phyloP scores from a whole-genome alignment of 2,329 filamentous ascomycete species.

The Fusarium guadeloupense region DNA sequence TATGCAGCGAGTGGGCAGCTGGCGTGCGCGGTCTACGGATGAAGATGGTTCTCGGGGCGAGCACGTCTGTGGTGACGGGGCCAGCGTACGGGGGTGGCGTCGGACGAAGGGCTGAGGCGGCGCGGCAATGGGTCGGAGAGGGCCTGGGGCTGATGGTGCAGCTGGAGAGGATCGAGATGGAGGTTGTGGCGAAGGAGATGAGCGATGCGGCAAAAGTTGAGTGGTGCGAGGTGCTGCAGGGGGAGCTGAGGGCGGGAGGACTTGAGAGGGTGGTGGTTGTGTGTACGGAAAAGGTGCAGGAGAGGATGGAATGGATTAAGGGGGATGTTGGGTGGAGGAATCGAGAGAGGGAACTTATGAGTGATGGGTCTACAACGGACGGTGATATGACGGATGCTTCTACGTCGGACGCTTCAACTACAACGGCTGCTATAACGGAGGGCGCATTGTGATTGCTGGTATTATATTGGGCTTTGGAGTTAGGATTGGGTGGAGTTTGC shows the following conservation, averaged over 20 bases:
- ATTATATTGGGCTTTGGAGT: not conserved
- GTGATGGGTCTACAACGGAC: not conserved
- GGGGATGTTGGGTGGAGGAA: conserved; percentile 31
- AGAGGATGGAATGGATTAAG: conserved; percentile 42
- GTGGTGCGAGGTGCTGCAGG: conserved; percentile 49
- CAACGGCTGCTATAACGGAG: not conserved
- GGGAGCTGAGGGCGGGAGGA: conserved; percentile 39
- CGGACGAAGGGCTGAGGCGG: conserved; percentile 26
- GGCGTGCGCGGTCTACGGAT: conserved; percentile 53
- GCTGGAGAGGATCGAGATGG: conserved; percentile 53
- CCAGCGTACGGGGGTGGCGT: conserved; percentile 28
- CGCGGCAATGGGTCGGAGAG: conserved; percentile 36
- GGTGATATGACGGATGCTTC: not conserved
- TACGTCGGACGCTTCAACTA: not conserved
- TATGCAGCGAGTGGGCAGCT: conserved; percentile 49
- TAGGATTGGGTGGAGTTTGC: not conserved
- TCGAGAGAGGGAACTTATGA: not conserved
- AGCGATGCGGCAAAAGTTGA: conserved; percentile 44
- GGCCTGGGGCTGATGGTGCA: conserved; percentile 45
- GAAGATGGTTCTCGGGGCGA: conserved; percentile 47
- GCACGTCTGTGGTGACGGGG: conserved; percentile 36
- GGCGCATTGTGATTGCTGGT: not conserved
- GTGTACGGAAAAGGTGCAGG: conserved; percentile 40
- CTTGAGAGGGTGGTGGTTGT: conserved; percentile 30
- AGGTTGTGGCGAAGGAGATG: conserved; percentile 49